Percentiles rank a stretch among this genome's conserved stretches.
Conservation (phyloP, 345 rosid species). For the Eutrema heterophyllum region DNA sequence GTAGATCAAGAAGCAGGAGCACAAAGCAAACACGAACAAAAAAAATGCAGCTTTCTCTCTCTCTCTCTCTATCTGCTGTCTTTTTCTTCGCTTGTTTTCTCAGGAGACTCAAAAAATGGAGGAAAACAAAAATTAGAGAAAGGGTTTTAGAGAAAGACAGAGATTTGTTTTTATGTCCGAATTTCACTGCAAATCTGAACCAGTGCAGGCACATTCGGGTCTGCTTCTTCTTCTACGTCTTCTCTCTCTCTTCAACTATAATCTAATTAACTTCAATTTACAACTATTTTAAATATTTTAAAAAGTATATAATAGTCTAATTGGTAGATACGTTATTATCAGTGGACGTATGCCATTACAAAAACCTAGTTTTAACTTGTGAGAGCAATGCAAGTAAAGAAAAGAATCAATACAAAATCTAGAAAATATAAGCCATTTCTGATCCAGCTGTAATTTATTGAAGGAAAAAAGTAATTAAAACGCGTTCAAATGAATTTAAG, state of each 20-base stretch:
- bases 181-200: constrained; percentile 37
- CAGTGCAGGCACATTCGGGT: constrained; percentile 47
- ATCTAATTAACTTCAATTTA: constrained; percentile 23
- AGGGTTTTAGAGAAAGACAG: constrained; percentile 38
- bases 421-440: neutral
- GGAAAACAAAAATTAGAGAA: constrained; percentile 10
- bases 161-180: constrained; percentile 21
- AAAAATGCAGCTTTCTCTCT: constrained; percentile 26
- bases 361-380: neutral
- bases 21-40: neutral
- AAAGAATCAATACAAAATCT: constrained; percentile 8
- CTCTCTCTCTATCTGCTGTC: constrained; percentile 11
- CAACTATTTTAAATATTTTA: neutral
- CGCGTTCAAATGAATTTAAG: neutral
- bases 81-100: constrained; percentile 28
- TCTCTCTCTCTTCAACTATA: constrained; percentile 30
- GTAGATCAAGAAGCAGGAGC: constrained; percentile 42
- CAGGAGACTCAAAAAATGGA: constrained; percentile 19
- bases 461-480: neutral
- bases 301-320: neutral
- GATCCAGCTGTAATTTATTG: neutral
- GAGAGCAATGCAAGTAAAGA: constrained; percentile 5
- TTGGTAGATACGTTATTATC: constrained; percentile 35
- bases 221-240: constrained; percentile 33
- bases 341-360: constrained; percentile 13